Percentiles rank a stretch among this genome's conserved stretches.
Conservation (phyloP, 768 basidiomycete species). For the Suillus cothurnatus region DNA sequence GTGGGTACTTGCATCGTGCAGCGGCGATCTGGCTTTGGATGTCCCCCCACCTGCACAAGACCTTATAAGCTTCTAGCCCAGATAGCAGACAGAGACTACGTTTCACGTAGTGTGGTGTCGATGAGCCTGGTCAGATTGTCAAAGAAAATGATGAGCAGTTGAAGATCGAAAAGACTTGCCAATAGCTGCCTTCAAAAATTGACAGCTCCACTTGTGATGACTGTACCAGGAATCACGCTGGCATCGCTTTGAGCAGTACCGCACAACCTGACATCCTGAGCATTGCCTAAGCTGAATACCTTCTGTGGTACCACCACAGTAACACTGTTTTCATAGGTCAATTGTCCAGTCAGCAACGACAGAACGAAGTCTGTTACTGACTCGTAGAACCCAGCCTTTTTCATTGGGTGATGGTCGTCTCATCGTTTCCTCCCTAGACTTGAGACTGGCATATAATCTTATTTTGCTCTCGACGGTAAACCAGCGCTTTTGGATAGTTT, state of each 20-base stretch:
- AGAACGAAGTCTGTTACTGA: neutral
- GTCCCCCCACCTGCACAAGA: neutral
- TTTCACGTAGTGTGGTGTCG: neutral
- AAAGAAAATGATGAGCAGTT: neutral
- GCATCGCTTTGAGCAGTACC: slow-evolving; percentile 1
- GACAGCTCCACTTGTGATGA: slow-evolving; percentile 2
- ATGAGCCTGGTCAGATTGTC: neutral
- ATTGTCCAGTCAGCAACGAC: neutral
- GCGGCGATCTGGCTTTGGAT: neutral
- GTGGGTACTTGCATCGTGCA: neutral
- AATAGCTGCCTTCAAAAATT: neutral
- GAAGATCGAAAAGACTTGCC: neutral
- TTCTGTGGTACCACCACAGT: neutral
- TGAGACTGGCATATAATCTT: neutral
- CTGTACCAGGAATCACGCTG: slow-evolving; percentile 2
- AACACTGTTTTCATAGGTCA: neutral
- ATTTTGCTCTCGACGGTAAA: neutral
- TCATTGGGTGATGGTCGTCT: neutral
- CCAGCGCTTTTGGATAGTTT: neutral
- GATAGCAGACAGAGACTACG: slow-evolving; percentile 4
- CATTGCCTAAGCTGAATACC: neutral
- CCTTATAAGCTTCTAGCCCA: neutral
- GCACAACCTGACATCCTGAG: neutral
- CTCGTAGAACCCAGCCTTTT: neutral
- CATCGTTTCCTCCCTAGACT: neutral